These are phyloP conservation scores for Eucalyptus cloeziana DNA, from an alignment of 345 rosid species.

Conservation along the genomic window DNA sequence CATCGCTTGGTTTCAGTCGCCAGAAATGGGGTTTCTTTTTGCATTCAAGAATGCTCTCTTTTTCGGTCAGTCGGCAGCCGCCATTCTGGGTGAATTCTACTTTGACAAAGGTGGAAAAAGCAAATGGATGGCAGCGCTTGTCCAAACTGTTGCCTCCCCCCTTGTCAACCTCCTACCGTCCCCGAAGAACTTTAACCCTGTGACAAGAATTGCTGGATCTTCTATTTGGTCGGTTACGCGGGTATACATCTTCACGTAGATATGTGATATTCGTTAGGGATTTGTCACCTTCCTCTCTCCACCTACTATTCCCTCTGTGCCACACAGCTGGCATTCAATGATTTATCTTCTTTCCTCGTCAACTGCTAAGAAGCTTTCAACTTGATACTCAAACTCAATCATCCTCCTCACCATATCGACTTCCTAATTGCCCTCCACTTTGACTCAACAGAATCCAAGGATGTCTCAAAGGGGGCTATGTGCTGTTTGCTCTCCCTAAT, in stretches of 20 bases:
- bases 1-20: neutral
- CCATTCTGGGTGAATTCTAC: slow-evolving; percentile 3
- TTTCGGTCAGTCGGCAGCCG: slow-evolving; percentile 2
- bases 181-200: neutral
- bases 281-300: slow-evolving; percentile 18
- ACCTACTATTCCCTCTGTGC: slow-evolving; percentile 23
- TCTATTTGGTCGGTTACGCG: neutral
- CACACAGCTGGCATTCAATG: slow-evolving; percentile 29
- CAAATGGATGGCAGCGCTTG: slow-evolving; percentile 21
- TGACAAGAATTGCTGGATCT: neutral
- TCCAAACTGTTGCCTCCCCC: slow-evolving; percentile 23
- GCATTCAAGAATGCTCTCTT: neutral
- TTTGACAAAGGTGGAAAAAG: slow-evolving; percentile 11
- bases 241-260: neutral
- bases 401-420: slow-evolving; percentile 25
- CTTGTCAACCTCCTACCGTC: neutral
- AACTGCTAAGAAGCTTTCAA: slow-evolving; percentile 34
- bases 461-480: slow-evolving; percentile 11
- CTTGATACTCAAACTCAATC: slow-evolving; percentile 23
- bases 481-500: slow-evolving; percentile 23
- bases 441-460: neutral
- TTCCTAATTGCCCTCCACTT: slow-evolving; percentile 14
- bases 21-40: slow-evolving; percentile 10
- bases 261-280: slow-evolving; percentile 2
- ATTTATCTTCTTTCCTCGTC: slow-evolving; percentile 21